Evolutionary conservation across 1,284 basidiomycete species (phyloP), one percentile per base, ranked within the genome.

Genomic region (Rhizoctonia solani): DNA sequence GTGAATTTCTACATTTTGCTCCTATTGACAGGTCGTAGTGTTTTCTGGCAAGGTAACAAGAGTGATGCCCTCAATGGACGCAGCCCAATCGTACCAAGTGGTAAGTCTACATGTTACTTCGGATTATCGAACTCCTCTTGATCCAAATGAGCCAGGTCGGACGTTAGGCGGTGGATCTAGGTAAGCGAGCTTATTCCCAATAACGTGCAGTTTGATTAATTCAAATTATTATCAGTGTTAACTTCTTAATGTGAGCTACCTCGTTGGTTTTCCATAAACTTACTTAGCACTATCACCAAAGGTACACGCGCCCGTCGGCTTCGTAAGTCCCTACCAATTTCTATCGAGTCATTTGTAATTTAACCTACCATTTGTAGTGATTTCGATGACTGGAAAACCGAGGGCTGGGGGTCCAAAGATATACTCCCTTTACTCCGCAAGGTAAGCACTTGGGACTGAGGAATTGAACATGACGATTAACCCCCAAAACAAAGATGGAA

Each of bases 371-470:
- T 29, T 19, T 21, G 8, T 21, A 66, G 63, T 16, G 63, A 66
- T 27, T 66, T 46, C 42, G 49, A 66, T 27, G 63, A 66, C 27
- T 66, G 63, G 63, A 66, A 66, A n/a, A 66, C 52, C 11, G 50
- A 52, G 14, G 63, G 63, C 21, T 66, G 63, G 63, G 21, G 29
- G n/a, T 30, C 63, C 1, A 30, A 54, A 11, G 61, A 65, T 11
- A 23, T 66, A 11, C 29, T 66, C n/a, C 63, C 63, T n/a, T 30
- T 66, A 29, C 63, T 66, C 30, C 50, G 52, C 52, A 66, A 66
- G 30, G 63, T 30, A 27, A 54, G 61, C n/a, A 25, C 3, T n/a
- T 21, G 6, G 27, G 44, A 21, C 11, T 9, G n/a, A 6, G 2
- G 23, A 1, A 23, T 3, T 39, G 23, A 21, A 29, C 37, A 34